A percentile compares a stretch with the other conserved stretches of the same genome.
Conservation (phyloP, 2,329 filamentous ascomycete species). For the Aspergillus sp. region DNA sequence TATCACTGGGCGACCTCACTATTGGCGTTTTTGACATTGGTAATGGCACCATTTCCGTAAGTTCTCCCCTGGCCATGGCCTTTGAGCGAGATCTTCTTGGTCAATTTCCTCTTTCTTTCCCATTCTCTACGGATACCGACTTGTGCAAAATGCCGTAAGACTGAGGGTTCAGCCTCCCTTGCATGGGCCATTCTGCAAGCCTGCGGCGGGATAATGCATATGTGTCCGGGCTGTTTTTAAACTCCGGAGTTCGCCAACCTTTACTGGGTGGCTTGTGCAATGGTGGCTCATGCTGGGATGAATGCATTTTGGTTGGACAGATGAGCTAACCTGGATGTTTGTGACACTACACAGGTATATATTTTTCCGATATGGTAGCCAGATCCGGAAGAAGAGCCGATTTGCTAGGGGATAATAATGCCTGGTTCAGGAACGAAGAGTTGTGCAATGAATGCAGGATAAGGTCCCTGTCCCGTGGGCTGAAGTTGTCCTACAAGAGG, state of each 20-base stretch:
- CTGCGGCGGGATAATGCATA: conserved; percentile 9
- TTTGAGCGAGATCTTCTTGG: conserved; percentile 2
- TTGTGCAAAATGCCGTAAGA: conserved; percentile 8
- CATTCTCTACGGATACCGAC: neutral
- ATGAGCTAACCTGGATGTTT: conserved; percentile 3
- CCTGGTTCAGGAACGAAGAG: conserved; percentile 1
- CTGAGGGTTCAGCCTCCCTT: conserved; percentile 8
- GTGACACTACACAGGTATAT: conserved; percentile 35
- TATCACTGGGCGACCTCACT: conserved; percentile 49
- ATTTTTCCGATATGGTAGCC: conserved; percentile 45
- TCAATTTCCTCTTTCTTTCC: neutral
- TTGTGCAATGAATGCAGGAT: neutral
- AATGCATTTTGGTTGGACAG: conserved; percentile 3
- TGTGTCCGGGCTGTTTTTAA: conserved; percentile 5
- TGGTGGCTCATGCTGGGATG: conserved; percentile 1
- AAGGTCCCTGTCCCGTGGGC: neutral
- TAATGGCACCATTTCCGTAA: conserved; percentile 49
- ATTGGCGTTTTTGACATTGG: conserved; percentile 44
- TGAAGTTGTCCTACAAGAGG: neutral
- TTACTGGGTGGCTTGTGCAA: neutral
- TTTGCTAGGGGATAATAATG: conserved; percentile 32
- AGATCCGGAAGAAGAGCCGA: conserved; percentile 42
- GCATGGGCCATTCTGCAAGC: conserved; percentile 14
- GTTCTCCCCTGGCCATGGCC: conserved; percentile 18
- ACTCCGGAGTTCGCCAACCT: conserved; percentile 2